Evolutionary conservation across 225 moss, liverwort and hornwort genomes (phyloP), one percentile per base, ranked within the genome.

Genomic region (Bryoerythrophyllum caledonicum): DNA sequence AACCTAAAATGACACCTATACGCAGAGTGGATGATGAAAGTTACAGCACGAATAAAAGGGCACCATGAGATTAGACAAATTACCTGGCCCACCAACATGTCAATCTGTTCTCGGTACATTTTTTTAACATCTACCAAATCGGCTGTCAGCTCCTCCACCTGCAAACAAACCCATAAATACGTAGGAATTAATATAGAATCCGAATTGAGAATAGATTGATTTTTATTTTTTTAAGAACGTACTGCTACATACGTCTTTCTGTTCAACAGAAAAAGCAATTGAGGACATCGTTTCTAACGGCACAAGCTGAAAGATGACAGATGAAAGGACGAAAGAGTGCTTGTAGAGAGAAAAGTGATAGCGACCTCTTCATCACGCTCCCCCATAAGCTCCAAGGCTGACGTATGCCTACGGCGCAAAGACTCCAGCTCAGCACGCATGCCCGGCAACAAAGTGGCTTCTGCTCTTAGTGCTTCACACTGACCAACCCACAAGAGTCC

Each of bases 71-170:
- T 72, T 63, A 21, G 8, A 70, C 52, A 59, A 46, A 70, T 32
- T 82, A 99, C 97, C 99, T 99, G 99, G 76, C 91, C 84, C 56
- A 99, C 99, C 68, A 99, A 85, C 89, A 95, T 85, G 72, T 95
- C 94, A 82, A 99, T 99, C 79, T 99, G 99, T 84, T 99, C 99
- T 66, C 99, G 91, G 76, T 99, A 95, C 99, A 99, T 99, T 57
- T 92, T 93, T 69, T 99, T 99, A 27, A 99, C 93, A 86, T 99
- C 99, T 65, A 90, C 89, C 75, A 99, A 83, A 81, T 99, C 99
- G 41, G 99, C 99, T 88, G 85, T 95, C 51, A 99, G 93, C 75
- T 99, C 99, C 88, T 99, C 95, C 49, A 99, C 97, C 97, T 99
- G 83, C 66, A 65, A 49, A 38, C 76, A 81, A 59, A 79, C 34